Percentiles rank a stretch among this genome's conserved stretches.
These are phyloP conservation scores for Candida taoyuanica DNA, from an alignment of 805 yeast genomes.

Conservation along the genomic window DNA sequence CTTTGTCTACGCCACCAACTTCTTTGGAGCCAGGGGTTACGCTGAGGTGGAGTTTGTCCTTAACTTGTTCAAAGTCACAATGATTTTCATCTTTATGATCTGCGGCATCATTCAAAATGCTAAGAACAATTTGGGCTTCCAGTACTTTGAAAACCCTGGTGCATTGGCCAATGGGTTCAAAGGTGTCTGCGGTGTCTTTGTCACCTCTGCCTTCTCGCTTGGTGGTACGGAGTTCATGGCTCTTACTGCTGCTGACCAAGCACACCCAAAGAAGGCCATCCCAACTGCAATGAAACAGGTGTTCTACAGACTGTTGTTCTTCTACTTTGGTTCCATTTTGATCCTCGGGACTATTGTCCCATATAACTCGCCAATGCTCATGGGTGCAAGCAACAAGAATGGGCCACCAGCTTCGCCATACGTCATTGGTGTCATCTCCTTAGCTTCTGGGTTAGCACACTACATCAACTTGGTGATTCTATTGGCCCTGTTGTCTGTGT, in stretches of 20 bases:
- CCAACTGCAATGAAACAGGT: constrained; percentile 55
- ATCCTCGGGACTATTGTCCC: constrained; percentile 54
- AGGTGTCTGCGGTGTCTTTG: constrained; percentile 49
- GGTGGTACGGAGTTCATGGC: constrained; percentile 59
- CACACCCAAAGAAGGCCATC: constrained; percentile 51
- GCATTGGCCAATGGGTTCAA: constrained; percentile 50
- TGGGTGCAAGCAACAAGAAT: constrained; percentile 33
- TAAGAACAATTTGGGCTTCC: constrained; percentile 45
- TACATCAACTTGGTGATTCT: constrained; percentile 62
- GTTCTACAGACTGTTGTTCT: constrained; percentile 47
- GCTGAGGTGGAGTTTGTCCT: constrained; percentile 65
- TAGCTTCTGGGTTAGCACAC: constrained; percentile 53
- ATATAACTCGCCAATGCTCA: constrained; percentile 37
- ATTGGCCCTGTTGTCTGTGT: constrained; percentile 55
- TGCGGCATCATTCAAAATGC: constrained; percentile 42
- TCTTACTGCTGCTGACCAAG: constrained; percentile 43
- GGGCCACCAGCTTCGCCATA: constrained; percentile 62
- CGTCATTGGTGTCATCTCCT: constrained; percentile 58
- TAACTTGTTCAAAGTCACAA: constrained; percentile 58
- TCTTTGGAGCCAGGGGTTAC: constrained; percentile 52
- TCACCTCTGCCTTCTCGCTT: constrained; percentile 55
- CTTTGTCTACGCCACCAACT: constrained; percentile 37
- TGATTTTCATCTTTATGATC: constrained; percentile 55
- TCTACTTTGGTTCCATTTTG: constrained; percentile 44
- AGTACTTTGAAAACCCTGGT: constrained; percentile 51